A percentile compares a stretch with the other conserved stretches of the same genome.
Conservation (phyloP, 116 monocot genomes). For the Zostera marina region DNA sequence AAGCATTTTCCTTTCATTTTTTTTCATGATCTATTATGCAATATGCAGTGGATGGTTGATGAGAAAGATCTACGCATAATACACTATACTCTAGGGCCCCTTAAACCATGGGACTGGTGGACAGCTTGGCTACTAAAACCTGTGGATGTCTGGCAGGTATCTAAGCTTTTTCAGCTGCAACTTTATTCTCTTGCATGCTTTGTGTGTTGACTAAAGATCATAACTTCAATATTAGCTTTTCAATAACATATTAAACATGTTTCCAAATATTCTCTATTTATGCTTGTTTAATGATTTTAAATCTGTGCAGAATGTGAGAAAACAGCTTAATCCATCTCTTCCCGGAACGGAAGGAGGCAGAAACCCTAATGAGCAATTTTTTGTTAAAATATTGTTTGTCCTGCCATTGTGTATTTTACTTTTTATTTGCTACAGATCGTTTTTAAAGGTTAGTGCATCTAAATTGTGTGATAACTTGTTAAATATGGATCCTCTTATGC, state of each 20-base stretch:
- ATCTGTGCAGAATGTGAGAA: slow-evolving; percentile 41
- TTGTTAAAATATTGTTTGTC: slow-evolving; percentile 47
- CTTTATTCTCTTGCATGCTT: background rate
- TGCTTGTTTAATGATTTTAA: background rate
- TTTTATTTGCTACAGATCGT: slow-evolving; percentile 42
- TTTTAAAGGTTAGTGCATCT: slow-evolving; percentile 36
- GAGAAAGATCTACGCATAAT: slow-evolving; percentile 85
- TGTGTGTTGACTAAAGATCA: too few species aligned
- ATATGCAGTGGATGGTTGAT: slow-evolving; percentile 94
- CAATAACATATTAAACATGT: too few species aligned
- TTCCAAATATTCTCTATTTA: background rate
- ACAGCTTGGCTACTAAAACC: slow-evolving; percentile 96
- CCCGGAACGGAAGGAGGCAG: slow-evolving; percentile 86
- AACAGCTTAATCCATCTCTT: slow-evolving; percentile 66
- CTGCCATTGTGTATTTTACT: slow-evolving; percentile 45
- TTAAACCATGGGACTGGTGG: slow-evolving; percentile 99
- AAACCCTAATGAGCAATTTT: slow-evolving; percentile 38
- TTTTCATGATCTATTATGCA: background rate
- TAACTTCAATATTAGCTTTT: too few species aligned
- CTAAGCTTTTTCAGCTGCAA: background rate
- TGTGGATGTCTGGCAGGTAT: slow-evolving; percentile 97
- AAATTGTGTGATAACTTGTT: background rate
- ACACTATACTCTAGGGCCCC: slow-evolving; percentile 90
- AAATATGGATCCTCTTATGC: background rate
- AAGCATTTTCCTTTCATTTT: background rate